Evolutionary conservation across 169 alveolate species (phyloP).

Genomic region (Perkinsus olseni): DNA sequence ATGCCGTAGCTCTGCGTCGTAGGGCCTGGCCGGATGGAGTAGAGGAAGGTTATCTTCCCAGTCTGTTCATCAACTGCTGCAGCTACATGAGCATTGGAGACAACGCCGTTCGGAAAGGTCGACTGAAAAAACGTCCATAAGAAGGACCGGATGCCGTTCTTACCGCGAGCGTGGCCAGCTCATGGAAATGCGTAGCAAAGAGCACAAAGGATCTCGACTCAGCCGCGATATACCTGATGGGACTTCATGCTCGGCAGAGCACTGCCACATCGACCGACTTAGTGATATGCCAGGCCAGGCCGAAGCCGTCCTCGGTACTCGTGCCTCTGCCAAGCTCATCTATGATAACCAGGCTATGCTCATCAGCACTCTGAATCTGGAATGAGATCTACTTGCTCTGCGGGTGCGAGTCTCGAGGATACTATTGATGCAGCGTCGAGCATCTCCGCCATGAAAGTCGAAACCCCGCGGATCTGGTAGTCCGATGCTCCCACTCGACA

Average conservation of each 20-base stretch:
- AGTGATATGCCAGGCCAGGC: neutral
- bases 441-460: conserved; percentile 96
- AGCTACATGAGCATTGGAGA: neutral
- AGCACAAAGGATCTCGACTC: conserved; percentile 79
- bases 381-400: neutral
- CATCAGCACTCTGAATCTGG: conserved; percentile 70
- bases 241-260: conserved; percentile 83
- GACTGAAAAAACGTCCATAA: neutral
- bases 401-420: neutral
- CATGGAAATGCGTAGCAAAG: conserved; percentile 96
- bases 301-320: conserved; percentile 67
- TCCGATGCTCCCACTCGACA: conserved; percentile 97
- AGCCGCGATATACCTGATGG: conserved; percentile 55
- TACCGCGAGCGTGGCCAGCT: conserved; percentile 74
- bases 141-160: neutral
- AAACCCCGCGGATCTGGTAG: conserved; percentile 82
- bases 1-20: conserved; percentile 7
- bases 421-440: conserved; percentile 87
- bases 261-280: conserved; percentile 76
- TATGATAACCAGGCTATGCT: conserved; percentile 77
- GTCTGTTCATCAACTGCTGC: neutral
- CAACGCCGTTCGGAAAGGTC: neutral
- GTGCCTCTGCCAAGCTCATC: conserved; percentile 98
- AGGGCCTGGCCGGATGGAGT: neutral
- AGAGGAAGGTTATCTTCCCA: conserved; percentile 5